Evolutionary conservation across 2,329 filamentous ascomycete species (phyloP), one percentile per base, ranked within the genome.

Genomic region (Paecilomyces niveus): DNA sequence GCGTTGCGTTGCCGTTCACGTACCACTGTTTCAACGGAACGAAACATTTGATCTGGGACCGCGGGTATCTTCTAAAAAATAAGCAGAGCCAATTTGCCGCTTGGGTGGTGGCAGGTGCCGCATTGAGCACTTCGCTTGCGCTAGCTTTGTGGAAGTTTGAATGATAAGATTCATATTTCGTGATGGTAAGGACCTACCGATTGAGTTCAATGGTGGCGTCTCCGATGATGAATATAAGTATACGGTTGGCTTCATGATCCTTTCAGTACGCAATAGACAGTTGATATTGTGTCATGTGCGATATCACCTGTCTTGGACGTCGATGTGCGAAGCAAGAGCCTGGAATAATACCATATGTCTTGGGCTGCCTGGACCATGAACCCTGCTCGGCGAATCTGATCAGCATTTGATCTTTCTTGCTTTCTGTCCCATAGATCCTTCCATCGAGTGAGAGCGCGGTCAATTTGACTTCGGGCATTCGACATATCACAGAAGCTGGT

Each of bases 11-110:
- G 63, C 85, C 85, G 1, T 88, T 89, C 69, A 83, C 83, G 33
- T 89, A 81, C 71, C 86, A 89, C 71, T 72, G 69, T 51, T 78
- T 85, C 62, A 88, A 87, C 67, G 86, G 86, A 3, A 18, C 89
- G 6, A 81, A 86, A 69, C 85, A 89, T 81, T 76, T 89, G 76
- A 67, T 78, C 9, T 88, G 85, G 85, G 86, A 89, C 74, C 72
- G 80, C 22, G 85, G 82, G 24, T 24, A 29, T 13, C 26, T 52
- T 13, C 50, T 52, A 24, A 26, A 6, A 24, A 52, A 52, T 52
- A 52, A n/a, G 50, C 50, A 52, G 50, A 18, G 15, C 9, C 39
- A 45, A 45, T 45, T 9, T n/a, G 39, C 39, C 15, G 39, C 39
- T 45, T 45, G 39, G 39, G 39, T 9, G 6, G 39, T 45, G 39